A percentile compares a stretch with the other conserved stretches of the same genome.
Evolutionary conservation across 2,329 filamentous ascomycete genomes (phyloP).

Genomic region (Sarocladium brachiariae): DNA sequence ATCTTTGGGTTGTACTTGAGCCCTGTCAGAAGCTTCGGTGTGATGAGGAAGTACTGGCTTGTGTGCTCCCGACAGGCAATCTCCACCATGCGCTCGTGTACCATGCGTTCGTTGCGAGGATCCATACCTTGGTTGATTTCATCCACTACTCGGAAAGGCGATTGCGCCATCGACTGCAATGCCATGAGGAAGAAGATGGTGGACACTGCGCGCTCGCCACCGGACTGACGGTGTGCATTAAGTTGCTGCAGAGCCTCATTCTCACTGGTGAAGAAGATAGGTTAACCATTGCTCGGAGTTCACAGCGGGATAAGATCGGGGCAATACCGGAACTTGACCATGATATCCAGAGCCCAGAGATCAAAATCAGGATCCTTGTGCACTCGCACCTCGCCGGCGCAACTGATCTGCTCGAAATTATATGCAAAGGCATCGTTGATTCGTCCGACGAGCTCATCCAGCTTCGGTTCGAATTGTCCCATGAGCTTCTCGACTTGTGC

Average conservation of each 20-base stretch:
- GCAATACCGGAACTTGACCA: slow-evolving; percentile 80
- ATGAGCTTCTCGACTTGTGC: slow-evolving; percentile 59
- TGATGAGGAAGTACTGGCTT: slow-evolving; percentile 93
- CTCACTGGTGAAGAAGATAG: too few species aligned
- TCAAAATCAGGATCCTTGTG: slow-evolving; percentile 93
- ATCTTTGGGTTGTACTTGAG: slow-evolving; percentile 84
- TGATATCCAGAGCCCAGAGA: slow-evolving; percentile 87
- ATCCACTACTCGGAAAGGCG: slow-evolving; percentile 95
- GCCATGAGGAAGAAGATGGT: slow-evolving; percentile 99
- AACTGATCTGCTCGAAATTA: slow-evolving; percentile 91
- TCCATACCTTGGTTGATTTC: slow-evolving; percentile 99
- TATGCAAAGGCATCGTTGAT: slow-evolving; percentile 90
- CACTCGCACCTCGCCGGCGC: slow-evolving; percentile 82
- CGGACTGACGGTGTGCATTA: slow-evolving; percentile 88
- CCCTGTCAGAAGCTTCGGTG: slow-evolving; percentile 83
- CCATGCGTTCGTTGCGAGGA: slow-evolving; percentile 94
- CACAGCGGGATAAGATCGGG: not conserved
- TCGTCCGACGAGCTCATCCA: slow-evolving; percentile 69
- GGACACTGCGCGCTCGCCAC: slow-evolving; percentile 90
- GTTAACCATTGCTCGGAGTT: too few species aligned
- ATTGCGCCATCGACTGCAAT: slow-evolving; percentile 84
- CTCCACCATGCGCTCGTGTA: slow-evolving; percentile 96
- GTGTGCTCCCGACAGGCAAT: slow-evolving; percentile 83
- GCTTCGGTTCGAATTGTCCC: slow-evolving; percentile 70
- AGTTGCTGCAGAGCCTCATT: slow-evolving; percentile 78